Base-by-base conservation (phyloP, 805 yeast genomes). In the Saccharomycopsis amapae region DNA sequence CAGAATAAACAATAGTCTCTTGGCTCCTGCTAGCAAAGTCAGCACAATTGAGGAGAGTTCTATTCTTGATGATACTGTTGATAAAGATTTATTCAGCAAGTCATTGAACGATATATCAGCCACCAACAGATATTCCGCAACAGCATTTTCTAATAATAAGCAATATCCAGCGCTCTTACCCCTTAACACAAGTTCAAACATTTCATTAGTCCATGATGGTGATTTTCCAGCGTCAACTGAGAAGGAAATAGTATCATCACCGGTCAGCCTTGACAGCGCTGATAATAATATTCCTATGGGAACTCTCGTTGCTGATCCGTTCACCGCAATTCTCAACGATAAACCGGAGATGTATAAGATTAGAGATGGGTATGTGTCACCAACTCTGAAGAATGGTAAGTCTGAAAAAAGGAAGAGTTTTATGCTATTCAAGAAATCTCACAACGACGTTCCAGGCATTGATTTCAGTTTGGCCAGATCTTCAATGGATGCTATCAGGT, bases 21-120 rank as follows among this genome's bases (percentile, higher is more conserved):
- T 40, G 23, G 44, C 19, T 13, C 2, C 17, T n/a, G 22, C 44
- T 5, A 35, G 38, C 26, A 43, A 43, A 23, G 41, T 43, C 4
- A 43, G 46, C 19, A 37, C 41, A 19, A 43, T 43, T 17, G 46
- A 43, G 7, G 46, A 43, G 20, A 24, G 26, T 10, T 24, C 45
- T 15, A 13, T 42, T 5, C 5, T 17, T n/a, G 25, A 24, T 22
- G 36, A 24, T 39, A n/a, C n/a, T n/a, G n/a, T n/a, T n/a, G n/a
- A n/a, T n/a, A n/a, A n/a, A n/a, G 39, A 41, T 9, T 23, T 41
- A 25, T 33, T 41, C 18, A 31, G 18, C 20, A 41, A 41, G 13
- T 33, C 44, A 4, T 22, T 33, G 20, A 23, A 20, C 20, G 44
- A 41, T 33, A 24, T 41, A 10, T 33, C 44, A 2, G 10, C 19